Evolutionary conservation across 2,329 filamentous ascomycete species (phyloP).

Genomic region (Intubia oerlemansii): DNA sequence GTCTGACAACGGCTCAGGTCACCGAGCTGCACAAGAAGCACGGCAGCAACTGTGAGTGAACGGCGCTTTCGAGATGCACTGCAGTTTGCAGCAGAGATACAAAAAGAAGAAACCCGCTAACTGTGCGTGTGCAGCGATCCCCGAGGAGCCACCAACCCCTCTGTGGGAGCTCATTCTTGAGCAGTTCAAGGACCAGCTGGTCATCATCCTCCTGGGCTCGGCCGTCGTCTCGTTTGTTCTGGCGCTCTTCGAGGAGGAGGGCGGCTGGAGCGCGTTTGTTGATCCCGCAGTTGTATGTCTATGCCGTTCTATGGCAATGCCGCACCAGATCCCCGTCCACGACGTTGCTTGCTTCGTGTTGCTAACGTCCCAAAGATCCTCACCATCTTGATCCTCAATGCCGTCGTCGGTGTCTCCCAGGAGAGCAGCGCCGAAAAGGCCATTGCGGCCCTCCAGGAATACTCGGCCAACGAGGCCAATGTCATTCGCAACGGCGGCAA

Average conservation of each 20-base stretch:
- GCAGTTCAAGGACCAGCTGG: constrained; percentile 97
- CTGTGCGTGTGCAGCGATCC: no score
- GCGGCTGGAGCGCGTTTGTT: constrained; percentile 93
- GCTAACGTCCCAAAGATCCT: constrained; percentile 44
- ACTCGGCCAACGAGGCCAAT: constrained; percentile 94
- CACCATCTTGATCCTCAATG: constrained; percentile 90
- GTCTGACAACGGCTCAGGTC: constrained; percentile 39
- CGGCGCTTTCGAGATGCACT: neutral
- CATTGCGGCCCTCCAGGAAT: constrained; percentile 94
- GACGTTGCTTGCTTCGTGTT: neutral
- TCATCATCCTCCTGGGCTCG: constrained; percentile 82
- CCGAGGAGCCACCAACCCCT: constrained; percentile 86
- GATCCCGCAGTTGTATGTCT: constrained; percentile 84
- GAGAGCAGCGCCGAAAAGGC: constrained; percentile 98
- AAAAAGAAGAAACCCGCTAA: no score
- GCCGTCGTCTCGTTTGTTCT: constrained; percentile 85
- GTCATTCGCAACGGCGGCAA: constrained; percentile 63
- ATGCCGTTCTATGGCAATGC: no score
- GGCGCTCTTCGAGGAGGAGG: constrained; percentile 79
- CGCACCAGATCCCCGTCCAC: no score
- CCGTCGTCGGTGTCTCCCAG: constrained; percentile 92
- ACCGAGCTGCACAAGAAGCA: constrained; percentile 31
- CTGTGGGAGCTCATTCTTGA: constrained; percentile 93
- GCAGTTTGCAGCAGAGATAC: neutral
- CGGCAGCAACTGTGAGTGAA: constrained; percentile 42